A percentile compares a stretch with the other conserved stretches of the same genome.
Evolutionary conservation across 2,329 filamentous ascomycete species (phyloP).

Genomic region (Talaromyces sp.): DNA sequence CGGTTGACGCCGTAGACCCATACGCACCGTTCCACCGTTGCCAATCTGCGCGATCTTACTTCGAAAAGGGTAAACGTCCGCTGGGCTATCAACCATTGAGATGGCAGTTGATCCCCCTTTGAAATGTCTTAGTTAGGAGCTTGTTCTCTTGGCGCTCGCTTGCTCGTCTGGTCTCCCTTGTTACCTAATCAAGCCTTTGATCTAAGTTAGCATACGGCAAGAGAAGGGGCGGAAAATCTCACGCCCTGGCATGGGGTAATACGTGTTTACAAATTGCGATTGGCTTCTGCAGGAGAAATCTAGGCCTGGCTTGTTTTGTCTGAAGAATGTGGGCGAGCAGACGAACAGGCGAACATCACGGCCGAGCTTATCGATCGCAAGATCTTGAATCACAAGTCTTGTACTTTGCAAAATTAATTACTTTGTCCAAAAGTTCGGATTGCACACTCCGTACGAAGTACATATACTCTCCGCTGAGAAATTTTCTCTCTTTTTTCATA

Average conservation of each 20-base stretch:
- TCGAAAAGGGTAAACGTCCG: neutral
- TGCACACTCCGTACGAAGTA: neutral
- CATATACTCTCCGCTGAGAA: neutral
- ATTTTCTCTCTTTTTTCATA: neutral
- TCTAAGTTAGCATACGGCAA: neutral
- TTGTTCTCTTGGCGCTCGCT: neutral
- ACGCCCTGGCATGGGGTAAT: neutral
- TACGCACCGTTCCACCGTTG: neutral
- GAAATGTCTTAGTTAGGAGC: neutral
- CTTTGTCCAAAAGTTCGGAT: neutral
- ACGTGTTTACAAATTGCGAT: neutral
- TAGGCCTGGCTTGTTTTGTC: neutral
- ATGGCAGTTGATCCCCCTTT: neutral
- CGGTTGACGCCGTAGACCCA: neutral
- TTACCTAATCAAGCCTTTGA: neutral
- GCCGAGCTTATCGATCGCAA: neutral
- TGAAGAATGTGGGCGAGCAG: neutral
- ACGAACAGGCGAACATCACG: neutral
- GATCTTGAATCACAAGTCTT: neutral
- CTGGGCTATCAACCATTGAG: neutral
- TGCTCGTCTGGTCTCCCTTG: neutral
- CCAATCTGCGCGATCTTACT: neutral
- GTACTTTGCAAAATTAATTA: neutral
- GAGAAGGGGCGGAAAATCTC: neutral
- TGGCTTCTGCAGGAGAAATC: neutral